A percentile compares a stretch with the other conserved stretches of the same genome.
phyloP scores from a whole-genome alignment of 2,329 filamentous ascomycete genomes.

The Pseudocercospora cruenta region DNA sequence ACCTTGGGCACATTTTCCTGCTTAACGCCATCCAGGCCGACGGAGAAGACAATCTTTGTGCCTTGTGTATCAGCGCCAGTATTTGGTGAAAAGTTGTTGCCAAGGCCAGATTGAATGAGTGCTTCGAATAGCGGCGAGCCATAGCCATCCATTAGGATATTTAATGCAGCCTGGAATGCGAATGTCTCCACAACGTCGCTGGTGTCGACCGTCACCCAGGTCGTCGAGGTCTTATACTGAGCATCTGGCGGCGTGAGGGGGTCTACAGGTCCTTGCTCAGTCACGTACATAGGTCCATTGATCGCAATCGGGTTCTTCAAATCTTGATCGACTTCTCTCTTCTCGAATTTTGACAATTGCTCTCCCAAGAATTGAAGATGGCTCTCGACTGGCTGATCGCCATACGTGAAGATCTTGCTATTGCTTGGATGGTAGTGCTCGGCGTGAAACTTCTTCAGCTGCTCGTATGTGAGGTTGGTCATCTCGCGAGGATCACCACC shows the following conservation, averaged over 20 bases:
- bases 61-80: slow-evolving; percentile 83
- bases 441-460: slow-evolving; percentile 84
- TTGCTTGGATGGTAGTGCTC: slow-evolving; percentile 98
- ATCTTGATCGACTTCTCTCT: slow-evolving; percentile 69
- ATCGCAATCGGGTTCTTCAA: slow-evolving; percentile 78
- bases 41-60: slow-evolving; percentile 81
- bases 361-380: slow-evolving; percentile 80
- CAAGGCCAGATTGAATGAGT: slow-evolving; percentile 85
- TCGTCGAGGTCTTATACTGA: slow-evolving; percentile 91
- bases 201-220: slow-evolving; percentile 87
- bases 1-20: slow-evolving; percentile 77
- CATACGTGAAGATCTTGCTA: slow-evolving; percentile 93
- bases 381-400: slow-evolving; percentile 81
- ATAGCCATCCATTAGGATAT: slow-evolving; percentile 88
- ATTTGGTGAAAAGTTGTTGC: slow-evolving; percentile 92
- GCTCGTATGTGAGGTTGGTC: slow-evolving; percentile 89
- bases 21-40: slow-evolving; percentile 88
- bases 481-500: slow-evolving; percentile 96
- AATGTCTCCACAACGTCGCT: slow-evolving; percentile 86
- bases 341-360: slow-evolving; percentile 73
- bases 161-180: slow-evolving; percentile 78
- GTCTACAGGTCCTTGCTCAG: slow-evolving; percentile 79
- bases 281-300: slow-evolving; percentile 68
- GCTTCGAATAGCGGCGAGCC: slow-evolving; percentile 90
- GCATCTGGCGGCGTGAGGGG: slow-evolving; percentile 82